Conservation (phyloP, 129 eudicot species). For the Helianthus tuberosus region DNA sequence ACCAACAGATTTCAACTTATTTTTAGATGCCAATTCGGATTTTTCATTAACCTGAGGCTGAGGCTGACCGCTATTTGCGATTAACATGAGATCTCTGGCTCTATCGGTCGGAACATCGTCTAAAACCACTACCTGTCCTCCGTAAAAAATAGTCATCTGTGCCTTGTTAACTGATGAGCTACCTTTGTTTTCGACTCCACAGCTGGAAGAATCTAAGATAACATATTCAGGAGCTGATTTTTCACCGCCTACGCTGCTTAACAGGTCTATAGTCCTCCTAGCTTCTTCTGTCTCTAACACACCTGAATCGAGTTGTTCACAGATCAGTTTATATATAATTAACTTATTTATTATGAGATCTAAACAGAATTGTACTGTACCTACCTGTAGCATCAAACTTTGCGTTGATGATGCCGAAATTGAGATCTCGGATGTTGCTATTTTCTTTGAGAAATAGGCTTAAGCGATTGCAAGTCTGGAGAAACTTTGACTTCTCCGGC, state of each 20-base stretch:
- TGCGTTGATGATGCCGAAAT: neutral
- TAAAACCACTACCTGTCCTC: conserved; percentile 60
- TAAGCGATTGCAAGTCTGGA: conserved; percentile 53
- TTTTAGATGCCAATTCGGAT: too few relatives aligned
- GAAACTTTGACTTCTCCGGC: conserved; percentile 45
- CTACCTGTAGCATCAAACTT: conserved; percentile 33
- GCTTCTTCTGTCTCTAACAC: conserved; percentile 8
- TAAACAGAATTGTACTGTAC: neutral
- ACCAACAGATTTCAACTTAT: too few relatives aligned
- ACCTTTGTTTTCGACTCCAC: conserved; percentile 3
- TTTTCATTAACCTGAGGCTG: neutral
- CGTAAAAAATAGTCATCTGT: conserved; percentile 77
- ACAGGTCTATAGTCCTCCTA: conserved; percentile 28
- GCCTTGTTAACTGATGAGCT: conserved; percentile 28
- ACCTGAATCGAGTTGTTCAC: conserved; percentile 18
- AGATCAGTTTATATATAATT: too few relatives aligned
- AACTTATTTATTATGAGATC: too few relatives aligned
- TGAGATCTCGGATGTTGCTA: conserved; percentile 25
- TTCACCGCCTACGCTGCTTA: conserved; percentile 26
- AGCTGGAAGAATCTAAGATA: conserved; percentile 19
- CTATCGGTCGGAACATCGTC: conserved; percentile 58
- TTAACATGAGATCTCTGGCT: conserved; percentile 46
- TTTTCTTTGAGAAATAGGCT: conserved; percentile 52
- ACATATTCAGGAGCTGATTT: conserved; percentile 25
- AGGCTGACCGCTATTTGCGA: conserved; percentile 33